phyloP scores from a whole-genome alignment of 2,329 filamentous ascomycete species.

The Chaetomium globosum region DNA sequence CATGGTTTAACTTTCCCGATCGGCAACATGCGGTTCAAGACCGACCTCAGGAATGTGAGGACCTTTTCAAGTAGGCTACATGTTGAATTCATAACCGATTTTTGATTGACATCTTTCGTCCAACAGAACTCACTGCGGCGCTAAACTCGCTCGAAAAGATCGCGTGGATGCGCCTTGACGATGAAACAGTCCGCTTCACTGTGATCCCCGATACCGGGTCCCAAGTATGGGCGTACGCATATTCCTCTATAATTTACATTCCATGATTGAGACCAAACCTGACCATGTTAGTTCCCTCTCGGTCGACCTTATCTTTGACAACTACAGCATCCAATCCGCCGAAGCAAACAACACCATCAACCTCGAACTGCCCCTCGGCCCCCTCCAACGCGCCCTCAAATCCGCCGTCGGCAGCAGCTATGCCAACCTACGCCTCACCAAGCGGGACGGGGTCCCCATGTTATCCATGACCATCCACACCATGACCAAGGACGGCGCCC shows the following conservation, averaged over 20 bases:
- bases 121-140: constrained; percentile 64
- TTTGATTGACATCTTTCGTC: background rate
- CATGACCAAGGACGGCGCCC: constrained; percentile 57
- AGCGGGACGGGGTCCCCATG: constrained; percentile 84
- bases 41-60: constrained; percentile 66
- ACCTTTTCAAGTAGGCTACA: constrained; percentile 62
- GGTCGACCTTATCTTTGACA: constrained; percentile 84
- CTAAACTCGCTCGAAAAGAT: constrained; percentile 74
- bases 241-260: constrained; percentile 36
- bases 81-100: background rate
- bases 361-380: constrained; percentile 86
- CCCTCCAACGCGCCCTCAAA: constrained; percentile 86
- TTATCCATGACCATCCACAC: constrained; percentile 89
- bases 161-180: constrained; percentile 86
- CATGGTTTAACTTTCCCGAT: background rate
- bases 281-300: constrained; percentile 55
- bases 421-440: constrained; percentile 85
- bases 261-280: constrained; percentile 14
- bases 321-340: constrained; percentile 83
- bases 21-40: constrained; percentile 64
- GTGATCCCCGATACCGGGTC: constrained; percentile 93
- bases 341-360: constrained; percentile 87
- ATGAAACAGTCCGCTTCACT: constrained; percentile 87
- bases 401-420: constrained; percentile 81
- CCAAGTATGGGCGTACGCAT: constrained; percentile 86